Evolutionary conservation across 306 rosid genomes (phyloP), one percentile per base, ranked within the genome.

Genomic region (Fagus crenata): DNA sequence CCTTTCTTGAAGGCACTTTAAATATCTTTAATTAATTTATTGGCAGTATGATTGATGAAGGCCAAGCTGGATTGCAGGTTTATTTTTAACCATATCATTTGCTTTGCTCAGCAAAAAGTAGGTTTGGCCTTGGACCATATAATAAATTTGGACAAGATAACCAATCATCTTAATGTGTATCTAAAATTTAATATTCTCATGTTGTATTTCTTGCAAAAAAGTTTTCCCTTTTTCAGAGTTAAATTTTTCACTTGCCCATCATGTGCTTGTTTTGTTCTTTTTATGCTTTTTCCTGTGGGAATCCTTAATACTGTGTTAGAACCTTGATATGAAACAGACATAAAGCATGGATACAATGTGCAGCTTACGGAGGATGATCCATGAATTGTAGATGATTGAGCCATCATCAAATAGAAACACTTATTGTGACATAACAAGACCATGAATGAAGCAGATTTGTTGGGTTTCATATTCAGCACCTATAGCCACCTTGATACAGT

Each of bases 281-380:
- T 39, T 49, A 5, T 55, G 11, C 37, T 9, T 53, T 32, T 35
- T 31, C 71, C 28, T 60, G 1, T 43, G 81, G 83, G 43, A 65
- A 59, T 70, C 54, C 78, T 78, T 43, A 78, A 67, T 69, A 76
- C 42, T 67, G 54, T 73, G 63, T 81, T 77, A 67, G 76, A 76
- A 72, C 75, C 84, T 81, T 86, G 82, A 72, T 80, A 77, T 87
- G 81, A 53, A 78, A 65, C 92, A 91, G 98, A 84, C 77, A 83
- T 89, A 77, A 85, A 90, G 90, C 96, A 81, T 78, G 92, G 85
- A 86, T 89, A 86, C 87, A 80, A 84, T 72, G 87, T 89, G 92
- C 87, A 84, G 82, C 91, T 85, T 77, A 86, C 82, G 51, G 97
- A 87, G 82, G 91, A 93, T 55, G 90, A 88, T 74, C 84, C 84